Conservation (phyloP, 2,329 filamentous ascomycete genomes). For the Aspergillus sp. region DNA sequence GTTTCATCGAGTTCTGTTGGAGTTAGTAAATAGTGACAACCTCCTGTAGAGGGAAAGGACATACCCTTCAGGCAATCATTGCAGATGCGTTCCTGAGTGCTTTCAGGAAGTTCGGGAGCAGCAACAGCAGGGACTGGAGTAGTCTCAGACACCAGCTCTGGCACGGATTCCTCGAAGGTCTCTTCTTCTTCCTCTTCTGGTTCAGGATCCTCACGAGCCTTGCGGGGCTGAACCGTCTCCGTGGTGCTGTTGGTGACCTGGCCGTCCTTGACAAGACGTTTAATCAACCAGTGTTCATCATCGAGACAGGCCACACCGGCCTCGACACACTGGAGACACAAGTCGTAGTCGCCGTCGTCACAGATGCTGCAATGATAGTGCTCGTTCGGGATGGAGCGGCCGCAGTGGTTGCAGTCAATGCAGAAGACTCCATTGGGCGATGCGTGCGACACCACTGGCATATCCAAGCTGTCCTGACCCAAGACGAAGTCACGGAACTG, state of each 20-base stretch:
- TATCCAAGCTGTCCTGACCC: conserved; percentile 30
- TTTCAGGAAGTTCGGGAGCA: background rate
- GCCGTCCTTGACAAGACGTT: conserved; percentile 78
- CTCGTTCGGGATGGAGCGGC: conserved; percentile 71
- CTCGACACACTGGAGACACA: conserved; percentile 79
- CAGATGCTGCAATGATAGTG: conserved; percentile 96
- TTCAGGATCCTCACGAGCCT: conserved; percentile 38
- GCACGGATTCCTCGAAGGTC: conserved; percentile 24
- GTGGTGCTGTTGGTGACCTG: conserved; percentile 82
- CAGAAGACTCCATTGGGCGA: conserved; percentile 61
- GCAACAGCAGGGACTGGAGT: background rate
- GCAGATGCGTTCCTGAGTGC: conserved; percentile 49
- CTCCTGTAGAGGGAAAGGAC: conserved; percentile 16
- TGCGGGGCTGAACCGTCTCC: conserved; percentile 72
- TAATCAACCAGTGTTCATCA: conserved; percentile 88
- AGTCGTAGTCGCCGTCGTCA: conserved; percentile 89
- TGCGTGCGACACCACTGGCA: conserved; percentile 36
- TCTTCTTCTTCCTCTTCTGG: conserved; percentile 19
- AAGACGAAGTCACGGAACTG: conserved; percentile 31
- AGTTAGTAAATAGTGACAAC: conserved; percentile 24
- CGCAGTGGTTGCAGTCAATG: conserved; percentile 93
- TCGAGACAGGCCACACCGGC: conserved; percentile 75
- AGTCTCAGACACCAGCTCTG: conserved; percentile 20
- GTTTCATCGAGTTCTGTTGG: conserved; percentile 67
- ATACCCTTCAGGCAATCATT: conserved; percentile 67